Percentiles rank a stretch among this genome's conserved stretches.
Conservation (phyloP, 139 green algal species). For the Tetraselmis chui region DNA sequence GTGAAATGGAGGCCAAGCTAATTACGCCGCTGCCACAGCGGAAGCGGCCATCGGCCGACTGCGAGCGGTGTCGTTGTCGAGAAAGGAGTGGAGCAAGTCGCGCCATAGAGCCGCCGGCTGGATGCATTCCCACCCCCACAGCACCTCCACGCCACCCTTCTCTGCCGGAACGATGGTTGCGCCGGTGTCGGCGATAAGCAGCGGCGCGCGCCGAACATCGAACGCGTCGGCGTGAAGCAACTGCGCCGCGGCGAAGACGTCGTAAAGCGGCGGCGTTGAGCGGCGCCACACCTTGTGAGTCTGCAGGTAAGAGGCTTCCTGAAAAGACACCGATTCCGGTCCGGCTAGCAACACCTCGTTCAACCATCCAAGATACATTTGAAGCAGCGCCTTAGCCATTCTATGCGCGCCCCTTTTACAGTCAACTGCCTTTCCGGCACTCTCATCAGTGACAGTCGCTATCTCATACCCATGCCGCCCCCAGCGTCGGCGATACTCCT, state of each 20-base stretch:
- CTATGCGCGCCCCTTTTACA: too few species aligned
- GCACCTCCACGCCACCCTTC: neutral
- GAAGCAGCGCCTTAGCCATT: neutral
- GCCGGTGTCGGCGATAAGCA: neutral
- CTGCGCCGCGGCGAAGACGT: neutral
- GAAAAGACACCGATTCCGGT: neutral
- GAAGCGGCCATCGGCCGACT: too few species aligned
- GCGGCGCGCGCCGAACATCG: neutral
- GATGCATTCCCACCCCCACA: neutral
- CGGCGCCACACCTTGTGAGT: neutral
- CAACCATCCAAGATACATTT: neutral
- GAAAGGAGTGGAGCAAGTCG: neutral
- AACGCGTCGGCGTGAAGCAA: neutral
- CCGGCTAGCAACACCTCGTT: neutral
- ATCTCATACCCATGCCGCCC: too few species aligned
- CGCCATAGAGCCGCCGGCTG: neutral
- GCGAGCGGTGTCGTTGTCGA: too few species aligned
- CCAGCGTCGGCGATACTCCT: too few species aligned
- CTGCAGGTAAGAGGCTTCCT: neutral
- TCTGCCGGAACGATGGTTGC: neutral
- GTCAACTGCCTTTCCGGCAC: too few species aligned
- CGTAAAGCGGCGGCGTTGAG: neutral
- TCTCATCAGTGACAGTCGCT: too few species aligned
- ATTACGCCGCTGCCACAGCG: too few species aligned
- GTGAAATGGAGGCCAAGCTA: too few species aligned